Percentiles rank a stretch among this genome's conserved stretches.
phyloP scores from a whole-genome alignment of 108 stramenopile genomes.

The Fragilaria radians region DNA sequence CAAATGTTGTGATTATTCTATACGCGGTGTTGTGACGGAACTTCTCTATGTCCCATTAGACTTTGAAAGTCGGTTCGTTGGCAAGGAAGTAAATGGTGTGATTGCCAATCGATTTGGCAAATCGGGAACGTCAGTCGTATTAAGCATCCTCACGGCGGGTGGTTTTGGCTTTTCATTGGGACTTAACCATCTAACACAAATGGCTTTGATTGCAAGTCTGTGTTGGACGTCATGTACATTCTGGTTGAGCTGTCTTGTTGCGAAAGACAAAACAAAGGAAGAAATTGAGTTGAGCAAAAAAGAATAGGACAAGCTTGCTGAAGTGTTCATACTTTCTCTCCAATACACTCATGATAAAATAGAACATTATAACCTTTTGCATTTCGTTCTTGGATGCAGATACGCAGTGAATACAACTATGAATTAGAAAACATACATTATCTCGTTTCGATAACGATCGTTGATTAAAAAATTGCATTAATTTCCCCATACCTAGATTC shows the following conservation, averaged over 20 bases:
- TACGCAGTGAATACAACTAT: no score
- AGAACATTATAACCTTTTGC: no score
- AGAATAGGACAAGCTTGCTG: conserved; percentile 22
- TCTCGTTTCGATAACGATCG: no score
- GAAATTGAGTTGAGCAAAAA: conserved; percentile 31
- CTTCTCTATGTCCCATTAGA: conserved; percentile 74
- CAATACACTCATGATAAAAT: no score
- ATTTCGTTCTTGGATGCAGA: no score
- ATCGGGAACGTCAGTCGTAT: conserved; percentile 64
- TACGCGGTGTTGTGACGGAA: conserved; percentile 67
- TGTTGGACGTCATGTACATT: conserved; percentile 30
- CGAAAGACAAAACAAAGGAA: conserved; percentile 33
- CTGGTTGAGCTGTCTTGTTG: conserved; percentile 29
- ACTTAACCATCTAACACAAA: neutral
- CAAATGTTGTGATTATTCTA: conserved; percentile 64
- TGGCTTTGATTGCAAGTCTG: conserved; percentile 14
- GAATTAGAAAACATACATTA: no score
- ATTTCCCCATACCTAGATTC: no score
- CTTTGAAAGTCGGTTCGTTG: conserved; percentile 67
- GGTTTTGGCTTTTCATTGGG: conserved; percentile 8
- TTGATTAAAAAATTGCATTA: no score
- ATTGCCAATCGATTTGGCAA: conserved; percentile 86
- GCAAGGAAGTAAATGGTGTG: conserved; percentile 85
- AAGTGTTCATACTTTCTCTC: no score
- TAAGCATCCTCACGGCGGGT: conserved; percentile 31